Conservation (phyloP, 176 grass and related monocot genomes). For the Cenchrus purpureus region DNA sequence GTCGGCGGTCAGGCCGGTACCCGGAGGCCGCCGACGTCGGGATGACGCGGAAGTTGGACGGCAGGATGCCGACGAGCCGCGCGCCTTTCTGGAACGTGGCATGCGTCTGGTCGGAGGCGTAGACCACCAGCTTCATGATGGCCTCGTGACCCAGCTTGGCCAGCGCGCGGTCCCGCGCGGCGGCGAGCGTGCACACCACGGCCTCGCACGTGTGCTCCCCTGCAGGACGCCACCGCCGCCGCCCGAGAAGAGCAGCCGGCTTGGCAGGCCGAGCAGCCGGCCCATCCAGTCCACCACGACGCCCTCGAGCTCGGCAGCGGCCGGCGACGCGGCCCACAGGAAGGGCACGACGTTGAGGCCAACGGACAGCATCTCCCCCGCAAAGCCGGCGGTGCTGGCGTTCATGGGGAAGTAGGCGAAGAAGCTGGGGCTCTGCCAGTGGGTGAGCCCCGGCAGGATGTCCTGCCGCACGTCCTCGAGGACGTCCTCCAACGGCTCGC, state of each 20-base stretch:
- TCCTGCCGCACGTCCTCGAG: constrained; percentile 39
- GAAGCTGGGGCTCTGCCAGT: constrained; percentile 70
- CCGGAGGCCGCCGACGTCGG: not conserved
- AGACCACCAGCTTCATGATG: constrained; percentile 49
- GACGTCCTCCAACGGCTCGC: constrained; percentile 37
- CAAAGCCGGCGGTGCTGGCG: constrained; percentile 56
- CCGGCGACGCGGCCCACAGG: not conserved
- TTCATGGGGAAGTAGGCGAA: constrained; percentile 62
- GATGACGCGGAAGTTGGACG: constrained; percentile 56
- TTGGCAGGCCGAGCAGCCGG: not conserved
- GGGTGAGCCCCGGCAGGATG: constrained; percentile 58
- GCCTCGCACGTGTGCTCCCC: constrained; percentile 62
- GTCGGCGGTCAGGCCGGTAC: constrained; percentile 17
- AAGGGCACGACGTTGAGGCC: not conserved
- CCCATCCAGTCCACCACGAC: not conserved
- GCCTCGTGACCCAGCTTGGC: constrained; percentile 11
- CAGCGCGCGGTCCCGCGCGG: constrained; percentile 45
- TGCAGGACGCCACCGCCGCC: not conserved
- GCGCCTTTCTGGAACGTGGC: constrained; percentile 55
- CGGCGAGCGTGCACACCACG: constrained; percentile 57
- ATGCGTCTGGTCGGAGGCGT: constrained; percentile 70
- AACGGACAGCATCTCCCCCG: not conserved
- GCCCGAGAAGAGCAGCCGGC: not conserved
- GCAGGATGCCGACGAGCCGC: constrained; percentile 54
- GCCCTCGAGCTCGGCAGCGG: not conserved